Evolutionary conservation across 192 early-diverging fungal genomes (phyloP), one percentile per base, ranked within the genome.

Genomic region (Coemansia sp.): DNA sequence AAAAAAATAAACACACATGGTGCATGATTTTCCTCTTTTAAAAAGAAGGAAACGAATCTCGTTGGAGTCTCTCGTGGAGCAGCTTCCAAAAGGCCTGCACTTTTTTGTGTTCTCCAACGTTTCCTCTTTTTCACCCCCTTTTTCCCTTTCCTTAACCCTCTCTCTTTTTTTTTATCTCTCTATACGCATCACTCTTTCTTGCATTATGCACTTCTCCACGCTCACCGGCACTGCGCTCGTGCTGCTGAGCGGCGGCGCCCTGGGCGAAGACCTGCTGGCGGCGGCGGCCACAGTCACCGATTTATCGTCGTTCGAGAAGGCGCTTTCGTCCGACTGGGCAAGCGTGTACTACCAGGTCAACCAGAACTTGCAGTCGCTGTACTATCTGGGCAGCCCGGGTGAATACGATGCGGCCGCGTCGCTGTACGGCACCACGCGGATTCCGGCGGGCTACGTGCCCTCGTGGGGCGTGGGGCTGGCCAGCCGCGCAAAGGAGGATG

Each of bases 301-400:
- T n/a, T 57, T 40, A 19, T 29, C 50, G 47, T 62, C 50, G 1
- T 50, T 61, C 49, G 45, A 20, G 12, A 30, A 22, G 15, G 58
- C 35, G 0, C 27, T 65, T 23, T 51, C 63, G 21, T 25, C 26
- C 34, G 27, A 38, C 23, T 72, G 70, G 70, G 70, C 44, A 7
- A 65, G 54, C 38, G 45, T 72, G 9, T 72, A 52, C 44, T 72
- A 72, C 31, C 34, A 49, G 21, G 70, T 64, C 2, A 72, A 72
- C 46, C 45, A 53, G 42, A 47, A 65, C 43, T 31, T 65, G n/a
- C 35, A 67, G 38, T 32, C 40, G 23, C 36, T 44, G 1, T 25
- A 25, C 10, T 50, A 58, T 28, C 19, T 35, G 26, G 50, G 39
- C 15, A 35, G 34, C 5, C 45, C 62, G 12, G 38, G 14, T 2